These are phyloP conservation scores for Neurospora sp. DNA, from an alignment of 495 filamentous ascomycete species.

Conservation along the genomic window DNA sequence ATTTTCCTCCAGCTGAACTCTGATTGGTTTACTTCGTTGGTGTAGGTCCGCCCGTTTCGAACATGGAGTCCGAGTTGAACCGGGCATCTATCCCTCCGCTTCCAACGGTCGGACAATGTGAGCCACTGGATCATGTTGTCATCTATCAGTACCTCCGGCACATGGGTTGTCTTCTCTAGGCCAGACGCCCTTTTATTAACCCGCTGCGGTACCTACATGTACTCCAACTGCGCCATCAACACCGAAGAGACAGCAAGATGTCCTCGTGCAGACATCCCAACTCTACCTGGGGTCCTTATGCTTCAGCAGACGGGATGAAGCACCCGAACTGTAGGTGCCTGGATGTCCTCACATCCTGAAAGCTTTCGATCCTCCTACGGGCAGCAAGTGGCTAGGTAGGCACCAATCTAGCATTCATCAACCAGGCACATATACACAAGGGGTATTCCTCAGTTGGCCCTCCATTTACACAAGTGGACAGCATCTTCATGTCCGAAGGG, in stretches of 20 bases:
- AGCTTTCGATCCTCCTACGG: neutral
- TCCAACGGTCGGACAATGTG: too few species aligned
- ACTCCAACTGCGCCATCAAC: neutral
- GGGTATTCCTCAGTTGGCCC: neutral
- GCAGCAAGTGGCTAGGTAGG: neutral
- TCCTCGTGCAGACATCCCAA: neutral
- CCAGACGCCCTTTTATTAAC: too few species aligned
- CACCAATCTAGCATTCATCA: neutral
- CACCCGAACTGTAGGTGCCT: neutral
- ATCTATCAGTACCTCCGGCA: too few species aligned
- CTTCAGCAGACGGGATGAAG: neutral
- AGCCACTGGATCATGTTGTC: too few species aligned
- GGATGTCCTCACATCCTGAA: neutral
- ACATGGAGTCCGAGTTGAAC: neutral
- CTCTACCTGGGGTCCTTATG: neutral
- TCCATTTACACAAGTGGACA: neutral
- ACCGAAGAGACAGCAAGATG: neutral
- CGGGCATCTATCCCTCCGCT: too few species aligned
- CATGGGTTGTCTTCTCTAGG: too few species aligned
- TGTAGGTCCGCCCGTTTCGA: neutral
- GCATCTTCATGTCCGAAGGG: neutral
- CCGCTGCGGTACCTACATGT: neutral
- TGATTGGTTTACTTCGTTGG: neutral
- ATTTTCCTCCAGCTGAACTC: neutral
- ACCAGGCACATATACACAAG: neutral